A percentile compares a stretch with the other conserved stretches of the same genome.
Evolutionary conservation across 2,329 filamentous ascomycete genomes (phyloP).

Genomic region (Juglanconis oblonga): DNA sequence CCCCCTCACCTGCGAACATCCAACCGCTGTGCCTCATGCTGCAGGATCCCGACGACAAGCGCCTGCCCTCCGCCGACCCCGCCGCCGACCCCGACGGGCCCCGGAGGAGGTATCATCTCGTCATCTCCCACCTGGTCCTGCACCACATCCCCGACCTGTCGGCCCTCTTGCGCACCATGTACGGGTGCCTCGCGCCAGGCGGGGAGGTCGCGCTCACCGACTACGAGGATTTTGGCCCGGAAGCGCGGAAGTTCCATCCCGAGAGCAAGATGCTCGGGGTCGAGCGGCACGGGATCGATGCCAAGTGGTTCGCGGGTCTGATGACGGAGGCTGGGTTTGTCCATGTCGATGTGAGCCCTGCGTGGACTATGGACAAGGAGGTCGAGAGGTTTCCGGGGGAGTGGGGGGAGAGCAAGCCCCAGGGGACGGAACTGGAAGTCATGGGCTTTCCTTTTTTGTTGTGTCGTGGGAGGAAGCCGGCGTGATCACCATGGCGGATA

Average conservation of each 20-base stretch:
- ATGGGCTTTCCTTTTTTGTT: conserved; percentile 39
- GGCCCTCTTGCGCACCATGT: conserved; percentile 41
- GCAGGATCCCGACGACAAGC: conserved; percentile 45
- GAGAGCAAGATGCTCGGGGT: conserved; percentile 50
- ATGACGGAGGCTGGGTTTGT: conserved; percentile 46
- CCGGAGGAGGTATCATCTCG: conserved; percentile 45
- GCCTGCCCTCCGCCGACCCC: conserved; percentile 35
- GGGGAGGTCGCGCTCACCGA: conserved; percentile 53
- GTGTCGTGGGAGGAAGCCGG: conserved; percentile 30
- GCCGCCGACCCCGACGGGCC: conserved; percentile 24
- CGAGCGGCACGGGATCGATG: conserved; percentile 49
- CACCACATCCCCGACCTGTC: conserved; percentile 51
- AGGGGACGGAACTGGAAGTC: conserved; percentile 20
- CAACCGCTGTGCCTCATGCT: conserved; percentile 44
- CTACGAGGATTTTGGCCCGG: conserved; percentile 54
- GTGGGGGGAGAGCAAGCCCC: conserved; percentile 33
- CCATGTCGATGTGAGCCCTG: conserved; percentile 44
- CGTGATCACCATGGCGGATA: too few relatives aligned
- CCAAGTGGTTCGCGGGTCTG: conserved; percentile 36
- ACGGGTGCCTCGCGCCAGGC: conserved; percentile 43
- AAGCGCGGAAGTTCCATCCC: conserved; percentile 51
- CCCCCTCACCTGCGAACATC: too few relatives aligned
- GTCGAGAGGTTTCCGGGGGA: conserved; percentile 46
- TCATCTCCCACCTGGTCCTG: conserved; percentile 51
- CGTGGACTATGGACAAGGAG: conserved; percentile 47